phyloP scores from a whole-genome alignment of 1,139 yeast genomes.

The Yamadazyma dendronema region DNA sequence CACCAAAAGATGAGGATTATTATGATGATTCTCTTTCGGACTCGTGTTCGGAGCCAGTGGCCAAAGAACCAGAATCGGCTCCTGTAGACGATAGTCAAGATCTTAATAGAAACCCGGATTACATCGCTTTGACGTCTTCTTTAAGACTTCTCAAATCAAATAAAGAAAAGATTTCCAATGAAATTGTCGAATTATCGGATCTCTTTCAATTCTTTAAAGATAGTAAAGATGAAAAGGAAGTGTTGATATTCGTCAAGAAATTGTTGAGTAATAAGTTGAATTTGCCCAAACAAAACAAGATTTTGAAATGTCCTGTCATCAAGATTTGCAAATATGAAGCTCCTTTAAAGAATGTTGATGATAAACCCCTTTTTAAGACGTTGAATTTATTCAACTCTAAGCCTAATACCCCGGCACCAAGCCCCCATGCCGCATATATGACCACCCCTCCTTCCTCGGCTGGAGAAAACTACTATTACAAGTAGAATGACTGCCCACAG shows the following conservation, averaged over 20 bases:
- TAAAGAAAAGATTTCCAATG: constrained; percentile 25
- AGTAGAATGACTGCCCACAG: neutral
- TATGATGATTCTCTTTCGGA: constrained; percentile 16
- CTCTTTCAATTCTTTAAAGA: constrained; percentile 19
- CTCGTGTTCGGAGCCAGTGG: no score
- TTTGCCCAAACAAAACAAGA: constrained; percentile 37
- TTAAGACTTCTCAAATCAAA: constrained; percentile 29
- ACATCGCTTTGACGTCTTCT: constrained; percentile 36
- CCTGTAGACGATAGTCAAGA: constrained; percentile 9
- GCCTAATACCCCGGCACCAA: neutral
- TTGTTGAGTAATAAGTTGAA: constrained; percentile 29
- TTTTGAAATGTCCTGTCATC: constrained; percentile 35
- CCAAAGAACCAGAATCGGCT: constrained; percentile 1
- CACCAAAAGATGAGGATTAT: constrained; percentile 46
- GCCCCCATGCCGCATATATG: neutral
- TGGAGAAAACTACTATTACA: neutral
- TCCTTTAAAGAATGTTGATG: constrained; percentile 15
- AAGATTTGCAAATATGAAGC: constrained; percentile 36
- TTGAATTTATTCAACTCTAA: constrained; percentile 23
- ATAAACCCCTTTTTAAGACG: constrained; percentile 26
- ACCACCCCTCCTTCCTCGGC: neutral
- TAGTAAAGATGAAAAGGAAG: constrained; percentile 21
- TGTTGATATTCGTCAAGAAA: constrained; percentile 28
- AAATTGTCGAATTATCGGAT: constrained; percentile 33
- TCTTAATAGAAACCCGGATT: constrained; percentile 37